These are phyloP conservation scores for Plasmodium falciparum DNA, from an alignment of 169 alveolate species.

Conservation along the genomic window DNA sequence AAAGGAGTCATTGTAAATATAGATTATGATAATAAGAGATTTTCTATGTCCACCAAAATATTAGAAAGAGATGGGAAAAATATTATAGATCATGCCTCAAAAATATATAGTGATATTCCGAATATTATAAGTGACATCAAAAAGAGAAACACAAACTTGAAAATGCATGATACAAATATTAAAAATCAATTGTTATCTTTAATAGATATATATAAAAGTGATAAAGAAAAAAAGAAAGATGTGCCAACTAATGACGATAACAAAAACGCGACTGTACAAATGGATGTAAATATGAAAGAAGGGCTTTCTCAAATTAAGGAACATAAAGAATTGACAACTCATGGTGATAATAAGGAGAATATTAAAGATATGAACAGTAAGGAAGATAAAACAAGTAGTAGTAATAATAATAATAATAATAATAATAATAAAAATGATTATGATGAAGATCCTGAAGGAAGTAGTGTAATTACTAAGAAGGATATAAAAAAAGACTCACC, in stretches of 20 bases:
- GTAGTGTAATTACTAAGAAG: background rate
- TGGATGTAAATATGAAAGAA: background rate
- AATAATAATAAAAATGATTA: background rate
- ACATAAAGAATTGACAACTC: background rate
- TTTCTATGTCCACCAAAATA: conserved; percentile 64
- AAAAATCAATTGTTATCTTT: conserved; percentile 64
- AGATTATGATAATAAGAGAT: conserved; percentile 69
- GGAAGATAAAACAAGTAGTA: background rate
- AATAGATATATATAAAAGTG: conserved; percentile 53
- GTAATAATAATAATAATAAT: background rate
- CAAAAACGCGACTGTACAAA: background rate
- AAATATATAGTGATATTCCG: conserved; percentile 48
- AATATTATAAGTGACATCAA: conserved; percentile 30
- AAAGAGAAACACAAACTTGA: conserved; percentile 28
- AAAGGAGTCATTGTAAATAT: conserved; percentile 68
- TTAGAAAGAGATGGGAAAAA: conserved; percentile 50
- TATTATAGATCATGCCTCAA: conserved; percentile 47
- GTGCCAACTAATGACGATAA: background rate
- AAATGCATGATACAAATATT: conserved; percentile 61
- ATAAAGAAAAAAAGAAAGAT: background rate
- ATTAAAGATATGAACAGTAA: background rate
- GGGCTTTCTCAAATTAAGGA: background rate
- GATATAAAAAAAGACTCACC: background rate
- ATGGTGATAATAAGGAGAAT: background rate
- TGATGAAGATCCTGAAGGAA: background rate